Evolutionary conservation across 805 yeast genomes (phyloP), one percentile per base, ranked within the genome.

Genomic region (Priceomyces carsonii): DNA sequence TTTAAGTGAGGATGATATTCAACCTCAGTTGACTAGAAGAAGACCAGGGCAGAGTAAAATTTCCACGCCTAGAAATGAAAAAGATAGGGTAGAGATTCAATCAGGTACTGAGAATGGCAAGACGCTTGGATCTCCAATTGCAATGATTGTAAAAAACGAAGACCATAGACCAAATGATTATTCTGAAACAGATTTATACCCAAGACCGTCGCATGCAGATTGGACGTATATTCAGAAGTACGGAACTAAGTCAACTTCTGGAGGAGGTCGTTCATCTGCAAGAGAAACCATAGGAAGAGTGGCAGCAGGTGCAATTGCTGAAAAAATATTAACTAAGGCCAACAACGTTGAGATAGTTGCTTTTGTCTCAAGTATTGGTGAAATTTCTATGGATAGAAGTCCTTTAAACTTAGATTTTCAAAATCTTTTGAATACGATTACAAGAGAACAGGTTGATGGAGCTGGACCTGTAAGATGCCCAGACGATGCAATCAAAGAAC

Each of bases 241-340:
- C 66, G 95, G 96, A 27, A 75, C 81, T 49, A 93, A 93, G 67
- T 95, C 97, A 4, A 79, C 95, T 4, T 83, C 95, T 23, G 99
- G 99, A 34, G 99, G 99, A 55, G 99, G 99, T 44, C 80, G 99
- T 59, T 85, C 97, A 8, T 80, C 91, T 29, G 99, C 99, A 6
- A 80, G 99, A 63, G 99, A 93, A 67, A 93, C 99, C 27, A 93
- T 93, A 52, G 99, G 99, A 39, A 80, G 99, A 63, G 99, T 93
- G 35, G 98, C 98, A 31, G 98, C 97, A 6, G 97, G 97, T 55
- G 98, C 96, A 33, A 81, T 93, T 62, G 99, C 99, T 32, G 99
- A 93, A 63, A 91, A 90, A 66, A 82, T 87, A 45, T 75, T 93
- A 55, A 57, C 66, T 32, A 80, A 83, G 50, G 84, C 85, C 36